Evolutionary conservation across 306 rosid species (phyloP).

Genomic region (Boehmeria nivea): DNA sequence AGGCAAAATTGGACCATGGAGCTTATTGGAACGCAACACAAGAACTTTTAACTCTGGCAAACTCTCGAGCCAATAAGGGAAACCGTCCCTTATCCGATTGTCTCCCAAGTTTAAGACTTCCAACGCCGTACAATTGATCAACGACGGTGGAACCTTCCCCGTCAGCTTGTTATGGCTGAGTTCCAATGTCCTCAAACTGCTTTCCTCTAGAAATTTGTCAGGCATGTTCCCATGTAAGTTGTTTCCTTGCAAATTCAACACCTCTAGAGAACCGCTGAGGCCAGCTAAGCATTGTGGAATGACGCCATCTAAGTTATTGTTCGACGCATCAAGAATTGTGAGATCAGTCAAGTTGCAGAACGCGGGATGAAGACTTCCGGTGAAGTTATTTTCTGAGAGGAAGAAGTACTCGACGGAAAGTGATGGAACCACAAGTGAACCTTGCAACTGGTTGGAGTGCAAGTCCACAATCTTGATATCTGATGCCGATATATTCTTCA

Average conservation of each 20-base stretch:
- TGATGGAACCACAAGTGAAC: constrained; percentile 1
- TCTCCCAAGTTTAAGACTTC: constrained; percentile 13
- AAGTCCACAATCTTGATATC: neutral
- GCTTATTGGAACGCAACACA: neutral
- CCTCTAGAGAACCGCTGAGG: neutral
- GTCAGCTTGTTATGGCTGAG: constrained; percentile 7
- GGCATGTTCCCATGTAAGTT: neutral
- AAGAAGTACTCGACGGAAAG: neutral
- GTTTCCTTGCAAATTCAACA: constrained; percentile 5
- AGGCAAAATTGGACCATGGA: constrained; percentile 8
- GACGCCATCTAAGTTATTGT: neutral
- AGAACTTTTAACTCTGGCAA: neutral
- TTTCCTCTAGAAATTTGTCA: neutral
- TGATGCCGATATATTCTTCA: constrained; percentile 1
- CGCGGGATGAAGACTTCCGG: neutral
- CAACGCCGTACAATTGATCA: constrained; percentile 2
- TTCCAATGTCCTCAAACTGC: neutral
- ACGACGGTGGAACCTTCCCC: neutral
- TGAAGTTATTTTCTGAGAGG: neutral
- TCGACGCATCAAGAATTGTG: neutral
- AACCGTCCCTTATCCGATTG: neutral
- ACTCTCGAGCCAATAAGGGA: constrained; percentile 6
- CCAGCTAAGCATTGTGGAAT: constrained; percentile 5
- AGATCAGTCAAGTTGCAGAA: neutral
- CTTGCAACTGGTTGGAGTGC: neutral